Percentiles rank a stretch among this genome's conserved stretches.
These are phyloP conservation scores for Colletotrichum sp. DNA, from an alignment of 2,329 filamentous ascomycete species.

Conservation along the genomic window DNA sequence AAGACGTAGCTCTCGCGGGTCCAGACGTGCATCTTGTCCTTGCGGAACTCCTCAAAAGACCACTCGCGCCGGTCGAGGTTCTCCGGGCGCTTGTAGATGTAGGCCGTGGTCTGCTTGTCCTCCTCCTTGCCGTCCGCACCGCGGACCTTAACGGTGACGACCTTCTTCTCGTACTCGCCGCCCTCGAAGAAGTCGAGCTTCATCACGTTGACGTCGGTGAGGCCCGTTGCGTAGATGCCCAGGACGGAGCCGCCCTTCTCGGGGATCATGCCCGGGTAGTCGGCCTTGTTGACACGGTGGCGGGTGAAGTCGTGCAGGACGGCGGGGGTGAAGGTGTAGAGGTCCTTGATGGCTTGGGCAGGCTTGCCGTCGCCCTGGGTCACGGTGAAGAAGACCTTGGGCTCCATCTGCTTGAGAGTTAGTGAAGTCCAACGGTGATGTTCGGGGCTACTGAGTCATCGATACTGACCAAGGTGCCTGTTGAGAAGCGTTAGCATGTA, in stretches of 20 bases:
- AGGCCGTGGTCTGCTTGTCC: conserved; percentile 63
- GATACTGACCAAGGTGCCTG: conserved; percentile 40
- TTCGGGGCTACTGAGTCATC: background rate
- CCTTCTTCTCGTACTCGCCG: conserved; percentile 67
- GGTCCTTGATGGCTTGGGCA: conserved; percentile 52
- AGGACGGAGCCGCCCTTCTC: conserved; percentile 64
- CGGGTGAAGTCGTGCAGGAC: conserved; percentile 78
- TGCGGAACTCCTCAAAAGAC: conserved; percentile 85
- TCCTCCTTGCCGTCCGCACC: conserved; percentile 38
- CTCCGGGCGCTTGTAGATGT: conserved; percentile 62
- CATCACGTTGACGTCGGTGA: conserved; percentile 77
- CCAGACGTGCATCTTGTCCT: conserved; percentile 70
- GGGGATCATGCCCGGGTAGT: conserved; percentile 82
- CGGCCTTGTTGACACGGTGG: conserved; percentile 68
- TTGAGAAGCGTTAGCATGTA: background rate
- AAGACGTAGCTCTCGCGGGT: conserved; percentile 55
- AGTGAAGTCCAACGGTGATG: conserved; percentile 18
- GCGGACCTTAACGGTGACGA: conserved; percentile 55
- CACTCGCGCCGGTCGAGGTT: conserved; percentile 77
- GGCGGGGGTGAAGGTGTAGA: conserved; percentile 74
- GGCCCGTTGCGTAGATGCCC: conserved; percentile 77
- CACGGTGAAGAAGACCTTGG: conserved; percentile 84
- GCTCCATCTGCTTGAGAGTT: conserved; percentile 67
- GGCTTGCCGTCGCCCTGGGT: conserved; percentile 67
- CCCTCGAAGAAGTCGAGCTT: conserved; percentile 87